phyloP scores from a whole-genome alignment of 306 rosid genomes.

The Dryas drummondii region DNA sequence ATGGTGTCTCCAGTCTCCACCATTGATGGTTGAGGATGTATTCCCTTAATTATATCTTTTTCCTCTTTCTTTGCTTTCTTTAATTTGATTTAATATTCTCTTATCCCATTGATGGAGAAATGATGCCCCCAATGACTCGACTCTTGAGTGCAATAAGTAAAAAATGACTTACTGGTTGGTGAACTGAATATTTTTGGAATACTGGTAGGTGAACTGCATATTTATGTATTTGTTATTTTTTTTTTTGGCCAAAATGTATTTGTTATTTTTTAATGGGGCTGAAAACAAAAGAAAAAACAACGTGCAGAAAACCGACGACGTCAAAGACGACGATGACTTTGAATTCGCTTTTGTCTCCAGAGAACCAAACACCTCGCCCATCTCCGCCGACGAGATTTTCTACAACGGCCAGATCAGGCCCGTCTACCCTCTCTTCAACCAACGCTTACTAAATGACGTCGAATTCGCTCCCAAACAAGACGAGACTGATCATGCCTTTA shows the following conservation, averaged over 20 bases:
- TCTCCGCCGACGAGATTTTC: constrained; percentile 85
- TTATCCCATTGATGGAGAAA: background rate
- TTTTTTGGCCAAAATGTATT: no score
- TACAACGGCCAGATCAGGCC: constrained; percentile 78
- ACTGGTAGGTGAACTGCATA: no score
- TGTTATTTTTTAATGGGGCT: no score
- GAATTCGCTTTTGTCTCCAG: constrained; percentile 55
- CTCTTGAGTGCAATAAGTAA: no score
- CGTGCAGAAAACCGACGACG: no score
- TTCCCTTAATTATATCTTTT: background rate
- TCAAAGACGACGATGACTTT: constrained; percentile 36
- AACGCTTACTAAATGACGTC: constrained; percentile 35
- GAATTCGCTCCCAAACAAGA: no score
- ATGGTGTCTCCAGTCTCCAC: background rate
- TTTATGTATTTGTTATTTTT: no score
- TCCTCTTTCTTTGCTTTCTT: no score
- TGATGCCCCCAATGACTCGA: background rate
- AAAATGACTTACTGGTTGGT: no score
- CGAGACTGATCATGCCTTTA: background rate
- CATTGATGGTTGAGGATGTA: background rate
- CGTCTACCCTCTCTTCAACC: constrained; percentile 57
- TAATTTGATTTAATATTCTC: background rate
- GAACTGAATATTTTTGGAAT: no score
- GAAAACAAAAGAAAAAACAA: no score
- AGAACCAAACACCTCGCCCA: constrained; percentile 41